Base-by-base conservation (phyloP, 106 monocot species). In the Dendrobium chrysotoxum region DNA sequence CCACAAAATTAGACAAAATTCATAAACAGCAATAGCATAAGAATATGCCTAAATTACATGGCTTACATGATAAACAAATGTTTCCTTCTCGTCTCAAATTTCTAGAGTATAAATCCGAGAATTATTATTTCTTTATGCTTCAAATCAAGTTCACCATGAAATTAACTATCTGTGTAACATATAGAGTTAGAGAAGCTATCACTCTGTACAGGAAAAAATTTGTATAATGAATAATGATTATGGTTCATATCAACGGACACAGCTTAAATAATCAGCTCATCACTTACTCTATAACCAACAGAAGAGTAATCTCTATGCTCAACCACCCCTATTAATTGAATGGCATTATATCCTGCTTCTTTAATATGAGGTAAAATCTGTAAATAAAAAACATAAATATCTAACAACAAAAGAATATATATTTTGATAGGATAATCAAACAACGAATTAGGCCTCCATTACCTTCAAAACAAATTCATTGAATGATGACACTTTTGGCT, bases 241-340 rank as follows among this genome's bases (percentile, higher is more conserved):
- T 31, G 74, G 21, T 74, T 31, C 21, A 41, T 41, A 41, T 41
- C 5, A 17, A 41, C 4, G 21, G 9, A 6, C 40, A 41, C 74
- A 74, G 40, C 30, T 16, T 2, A 18, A 72, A 72, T 11, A 35
- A 44, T 44, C 6, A 44, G 44, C 44, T 7, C 0, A 72, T 35
- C 74, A 80, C 87, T 88, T 23, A 92, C 98, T 85, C 92, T 99
- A 77, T 91, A 99, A 64, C 99, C 99, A 87, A 91, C 89, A 79
- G 99, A 99, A 40, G 99, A 93, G 86, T 99, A 99, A 86, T 99
- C 99, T 82, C 79, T 88, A 61, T 99, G 99, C 77, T 99, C 99
- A 50, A 90, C 80, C 71, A 91, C 25, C 23, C 99, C 99, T 73
- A 99, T 83, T 65, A 99, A 38, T 75, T 99, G 95, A 78, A 99